These are phyloP conservation scores for Lathyrus tuberosus DNA, from an alignment of 306 rosid species.

Conservation along the genomic window DNA sequence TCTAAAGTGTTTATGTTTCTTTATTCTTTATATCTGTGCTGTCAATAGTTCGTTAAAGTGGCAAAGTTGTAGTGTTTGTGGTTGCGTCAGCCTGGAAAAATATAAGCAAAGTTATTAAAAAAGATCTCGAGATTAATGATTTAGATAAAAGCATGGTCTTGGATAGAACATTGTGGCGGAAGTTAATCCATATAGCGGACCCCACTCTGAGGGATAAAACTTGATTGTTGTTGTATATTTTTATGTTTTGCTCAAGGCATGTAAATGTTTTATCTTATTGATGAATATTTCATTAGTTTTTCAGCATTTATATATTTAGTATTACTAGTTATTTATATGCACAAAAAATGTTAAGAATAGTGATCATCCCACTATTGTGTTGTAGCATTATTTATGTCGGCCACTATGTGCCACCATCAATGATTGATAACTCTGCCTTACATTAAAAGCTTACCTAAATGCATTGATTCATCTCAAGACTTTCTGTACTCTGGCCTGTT, in stretches of 20 bases:
- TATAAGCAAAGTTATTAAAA: no score
- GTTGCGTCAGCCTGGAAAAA: background rate
- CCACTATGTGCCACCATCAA: background rate
- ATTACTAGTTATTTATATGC: background rate
- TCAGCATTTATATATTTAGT: background rate
- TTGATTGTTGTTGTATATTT: background rate
- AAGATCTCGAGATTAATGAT: no score
- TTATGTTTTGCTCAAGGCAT: background rate
- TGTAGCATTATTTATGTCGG: background rate
- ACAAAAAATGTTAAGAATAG: background rate
- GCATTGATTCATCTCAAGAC: background rate
- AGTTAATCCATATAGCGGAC: no score
- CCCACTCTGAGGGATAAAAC: no score
- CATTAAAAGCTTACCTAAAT: background rate
- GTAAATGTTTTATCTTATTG: background rate
- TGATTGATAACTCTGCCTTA: background rate
- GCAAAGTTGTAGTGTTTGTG: background rate
- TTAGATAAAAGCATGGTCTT: no score
- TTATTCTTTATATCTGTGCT: background rate
- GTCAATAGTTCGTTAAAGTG: background rate
- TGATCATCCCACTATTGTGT: background rate
- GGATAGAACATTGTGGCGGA: no score
- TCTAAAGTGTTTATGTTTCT: background rate
- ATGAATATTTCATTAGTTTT: background rate
- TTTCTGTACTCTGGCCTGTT: background rate